Conservation (phyloP, 2,329 filamentous ascomycete genomes). For the Pezicula radicicola region DNA sequence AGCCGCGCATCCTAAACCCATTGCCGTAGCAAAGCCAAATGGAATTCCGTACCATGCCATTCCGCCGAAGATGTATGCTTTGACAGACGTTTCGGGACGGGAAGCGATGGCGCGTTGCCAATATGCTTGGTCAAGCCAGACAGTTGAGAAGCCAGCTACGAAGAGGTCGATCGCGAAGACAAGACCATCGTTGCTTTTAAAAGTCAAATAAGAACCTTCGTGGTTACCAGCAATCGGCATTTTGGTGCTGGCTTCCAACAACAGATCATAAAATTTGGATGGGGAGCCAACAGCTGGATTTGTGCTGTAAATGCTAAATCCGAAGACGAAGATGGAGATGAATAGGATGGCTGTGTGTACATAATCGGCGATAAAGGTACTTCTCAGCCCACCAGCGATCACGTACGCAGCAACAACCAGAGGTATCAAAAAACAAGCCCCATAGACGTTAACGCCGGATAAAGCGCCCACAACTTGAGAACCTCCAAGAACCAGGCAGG, state of each 20-base stretch:
- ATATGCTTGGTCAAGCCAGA: slow-evolving; percentile 40
- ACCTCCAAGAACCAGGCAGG: slow-evolving; percentile 35
- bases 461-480: slow-evolving; percentile 35
- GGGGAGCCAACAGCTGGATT: slow-evolving; percentile 29
- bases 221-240: slow-evolving; percentile 32
- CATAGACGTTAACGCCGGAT: slow-evolving; percentile 39
- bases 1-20: slow-evolving; percentile 33
- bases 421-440: slow-evolving; percentile 36
- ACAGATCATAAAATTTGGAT: slow-evolving; percentile 33
- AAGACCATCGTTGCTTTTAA: slow-evolving; percentile 32
- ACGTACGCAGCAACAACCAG: slow-evolving; percentile 36
- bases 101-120: slow-evolving; percentile 42
- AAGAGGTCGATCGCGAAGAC: slow-evolving; percentile 36
- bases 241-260: slow-evolving; percentile 27
- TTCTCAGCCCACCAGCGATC: slow-evolving; percentile 35
- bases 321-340: slow-evolving; percentile 35
- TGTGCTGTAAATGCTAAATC: slow-evolving; percentile 32
- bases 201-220: slow-evolving; percentile 34
- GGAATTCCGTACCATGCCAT: slow-evolving; percentile 37
- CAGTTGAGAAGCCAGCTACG: slow-evolving; percentile 32
- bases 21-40: slow-evolving; percentile 32
- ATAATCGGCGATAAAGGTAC: slow-evolving; percentile 40
- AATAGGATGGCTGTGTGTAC: slow-evolving; percentile 38
- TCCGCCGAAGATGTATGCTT: slow-evolving; percentile 39
- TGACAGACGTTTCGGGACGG: slow-evolving; percentile 35